A percentile compares a stretch with the other conserved stretches of the same genome.
These are phyloP conservation scores for Silene latifolia DNA, from an alignment of 148 eudicot genomes.

Conservation along the genomic window DNA sequence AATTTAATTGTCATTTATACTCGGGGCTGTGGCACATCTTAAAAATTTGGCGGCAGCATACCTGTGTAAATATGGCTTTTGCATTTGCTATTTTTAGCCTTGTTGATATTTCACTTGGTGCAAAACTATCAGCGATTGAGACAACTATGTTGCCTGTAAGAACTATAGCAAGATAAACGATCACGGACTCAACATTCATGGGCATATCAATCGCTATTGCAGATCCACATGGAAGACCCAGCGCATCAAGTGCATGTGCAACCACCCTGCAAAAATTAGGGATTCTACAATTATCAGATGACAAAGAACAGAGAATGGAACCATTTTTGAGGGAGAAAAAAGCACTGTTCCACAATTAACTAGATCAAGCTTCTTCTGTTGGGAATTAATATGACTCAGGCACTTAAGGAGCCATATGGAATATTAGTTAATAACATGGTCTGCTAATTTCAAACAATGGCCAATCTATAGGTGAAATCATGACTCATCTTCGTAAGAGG, in stretches of 20 bases:
- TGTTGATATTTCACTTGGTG: conserved; percentile 74
- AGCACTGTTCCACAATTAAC: not conserved
- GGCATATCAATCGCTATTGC: conserved; percentile 99
- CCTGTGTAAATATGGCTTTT: conserved; percentile 96
- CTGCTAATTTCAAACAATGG: not conserved
- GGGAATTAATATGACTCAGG: too few relatives aligned
- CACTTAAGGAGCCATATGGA: not conserved
- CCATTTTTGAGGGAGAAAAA: not conserved
- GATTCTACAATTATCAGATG: conserved; percentile 8
- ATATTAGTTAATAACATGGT: not conserved
- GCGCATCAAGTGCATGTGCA: conserved; percentile 69
- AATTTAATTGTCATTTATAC: too few relatives aligned
- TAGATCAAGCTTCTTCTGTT: not conserved
- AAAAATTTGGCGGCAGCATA: conserved; percentile 15
- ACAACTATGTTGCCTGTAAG: conserved; percentile 86
- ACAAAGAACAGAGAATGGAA: not conserved
- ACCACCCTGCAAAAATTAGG: conserved; percentile 51
- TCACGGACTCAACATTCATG: conserved; percentile 82
- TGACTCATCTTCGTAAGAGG: not conserved
- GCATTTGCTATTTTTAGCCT: conserved; percentile 73
- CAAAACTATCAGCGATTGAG: conserved; percentile 98
- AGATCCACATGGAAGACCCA: conserved; percentile 71
- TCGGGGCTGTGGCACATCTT: not conserved
- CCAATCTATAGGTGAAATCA: not conserved
- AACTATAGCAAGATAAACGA: conserved; percentile 88